phyloP scores from a whole-genome alignment of 2,329 filamentous ascomycete species.

The Paramyrothecium roridum region DNA sequence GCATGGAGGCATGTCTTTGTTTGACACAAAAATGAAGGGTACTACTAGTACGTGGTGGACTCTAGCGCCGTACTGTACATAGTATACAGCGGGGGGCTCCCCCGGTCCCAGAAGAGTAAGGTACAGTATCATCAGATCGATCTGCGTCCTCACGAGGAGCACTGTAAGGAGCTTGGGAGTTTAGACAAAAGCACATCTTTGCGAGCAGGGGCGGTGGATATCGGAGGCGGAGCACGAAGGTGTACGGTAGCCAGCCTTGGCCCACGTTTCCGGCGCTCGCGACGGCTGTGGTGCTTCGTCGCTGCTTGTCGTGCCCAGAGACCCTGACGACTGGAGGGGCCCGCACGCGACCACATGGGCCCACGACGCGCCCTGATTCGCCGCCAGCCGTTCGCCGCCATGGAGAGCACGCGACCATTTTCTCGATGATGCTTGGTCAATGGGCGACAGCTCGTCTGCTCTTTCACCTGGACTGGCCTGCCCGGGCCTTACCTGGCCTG shows the following conservation, averaged over 20 bases:
- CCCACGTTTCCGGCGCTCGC: not conserved
- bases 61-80: too few species aligned
- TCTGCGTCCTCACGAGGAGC: too few species aligned
- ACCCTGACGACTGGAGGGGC: constrained; percentile 2
- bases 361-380: constrained; percentile 29
- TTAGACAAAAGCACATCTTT: too few species aligned
- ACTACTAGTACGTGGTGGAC: too few species aligned
- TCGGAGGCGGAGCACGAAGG: too few species aligned
- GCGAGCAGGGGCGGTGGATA: too few species aligned
- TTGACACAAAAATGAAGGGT: too few species aligned
- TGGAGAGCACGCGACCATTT: constrained; percentile 39
- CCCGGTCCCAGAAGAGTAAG: too few species aligned
- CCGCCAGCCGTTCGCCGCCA: constrained; percentile 7
- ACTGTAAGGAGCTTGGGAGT: too few species aligned
- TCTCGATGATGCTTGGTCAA: constrained; percentile 42
- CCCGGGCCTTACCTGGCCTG: not conserved
- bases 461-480: not conserved
- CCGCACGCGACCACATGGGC: constrained; percentile 30
- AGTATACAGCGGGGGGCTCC: too few species aligned
- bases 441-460: constrained; percentile 6
- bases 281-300: not conserved
- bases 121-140: too few species aligned
- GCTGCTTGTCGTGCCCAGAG: not conserved
- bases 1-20: too few species aligned
- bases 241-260: not conserved